Conservation (phyloP, 1,139 yeast species). For the Arxiozyma bovina region DNA sequence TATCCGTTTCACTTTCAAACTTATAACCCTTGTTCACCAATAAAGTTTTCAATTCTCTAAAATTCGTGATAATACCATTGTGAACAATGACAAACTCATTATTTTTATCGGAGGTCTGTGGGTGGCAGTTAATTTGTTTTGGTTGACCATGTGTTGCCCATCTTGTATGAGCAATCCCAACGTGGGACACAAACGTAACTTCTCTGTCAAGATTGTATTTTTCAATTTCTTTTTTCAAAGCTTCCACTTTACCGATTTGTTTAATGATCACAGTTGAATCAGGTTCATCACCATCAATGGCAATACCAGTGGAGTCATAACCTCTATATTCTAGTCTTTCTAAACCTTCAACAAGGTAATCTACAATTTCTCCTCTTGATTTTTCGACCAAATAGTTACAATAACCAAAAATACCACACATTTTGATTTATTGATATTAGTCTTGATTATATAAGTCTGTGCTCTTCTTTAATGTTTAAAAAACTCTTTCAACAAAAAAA, state of each 20-base stretch:
- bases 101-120: slow-evolving; percentile 77
- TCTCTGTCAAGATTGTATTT: slow-evolving; percentile 46
- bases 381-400: slow-evolving; percentile 90
- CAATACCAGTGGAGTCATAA: slow-evolving; percentile 94
- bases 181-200: slow-evolving; percentile 71
- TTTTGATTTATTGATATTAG: slow-evolving; percentile 8
- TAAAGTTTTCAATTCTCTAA: slow-evolving; percentile 78
- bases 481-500: too few relatives aligned
- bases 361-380: slow-evolving; percentile 85
- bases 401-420: slow-evolving; percentile 96
- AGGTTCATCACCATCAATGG: slow-evolving; percentile 76
- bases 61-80: slow-evolving; percentile 96
- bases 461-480: not conserved
- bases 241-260: slow-evolving; percentile 86
- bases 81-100: slow-evolving; percentile 91
- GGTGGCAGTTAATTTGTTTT: slow-evolving; percentile 79
- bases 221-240: slow-evolving; percentile 62
- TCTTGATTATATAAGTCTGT: too few relatives aligned
- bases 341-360: slow-evolving; percentile 82
- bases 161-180: slow-evolving; percentile 97
- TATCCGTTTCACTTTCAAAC: slow-evolving; percentile 92
- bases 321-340: slow-evolving; percentile 96
- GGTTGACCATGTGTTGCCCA: slow-evolving; percentile 99
- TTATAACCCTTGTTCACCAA: slow-evolving; percentile 67
- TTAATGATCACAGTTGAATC: slow-evolving; percentile 63